Evolutionary conservation across 2,329 filamentous ascomycete species (phyloP), one percentile per base, ranked within the genome.

Genomic region (Botrytis byssoidea): DNA sequence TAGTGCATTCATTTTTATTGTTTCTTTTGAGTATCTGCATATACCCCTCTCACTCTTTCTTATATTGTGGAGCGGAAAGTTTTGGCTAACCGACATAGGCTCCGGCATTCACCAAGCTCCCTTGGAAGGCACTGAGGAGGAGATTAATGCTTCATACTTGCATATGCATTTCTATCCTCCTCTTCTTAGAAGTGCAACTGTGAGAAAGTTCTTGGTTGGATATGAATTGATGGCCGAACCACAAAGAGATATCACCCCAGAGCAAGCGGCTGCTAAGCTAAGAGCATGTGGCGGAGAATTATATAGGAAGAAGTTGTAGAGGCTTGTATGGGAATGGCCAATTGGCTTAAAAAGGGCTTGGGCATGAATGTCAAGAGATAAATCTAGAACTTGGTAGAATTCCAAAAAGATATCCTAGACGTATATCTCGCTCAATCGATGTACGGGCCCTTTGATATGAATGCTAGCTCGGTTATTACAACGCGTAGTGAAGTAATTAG

Each of bases 91-190:
- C 1, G 8, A 55, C 37, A 35, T 42, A 91, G 89, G 93, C 83
- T 98, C 97, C 82, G 96, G 96, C 60, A 90, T 99, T 73, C 96
- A 99, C 82, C 96, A 99, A 85, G 95, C 96, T 29, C 96, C 96
- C 4, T 87, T 99, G 10, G 89, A 92, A 40, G 94, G 93, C 35
- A 92, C 89, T 0, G 87, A 89, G 1, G 93, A 97, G 75, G 95
- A 98, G 82, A 88, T 95, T 71, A 92, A 97, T 79, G 90, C 90
- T 75, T 94, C 93, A 77, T 95, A 97, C 83, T 90, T 99, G 81
- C 96, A 99, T 83, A 91, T 99, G 85, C 96, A 99, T 84, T 99
- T 99, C 83, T 98, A 98, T 82, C 96, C 96, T 60, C 96, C 96
- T 20, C 86, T 99, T 65, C 86, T 99, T 76, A 90, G 96, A 73